Base-by-base conservation (phyloP, 805 yeast genomes). In the Wickerhamomyces alni region DNA sequence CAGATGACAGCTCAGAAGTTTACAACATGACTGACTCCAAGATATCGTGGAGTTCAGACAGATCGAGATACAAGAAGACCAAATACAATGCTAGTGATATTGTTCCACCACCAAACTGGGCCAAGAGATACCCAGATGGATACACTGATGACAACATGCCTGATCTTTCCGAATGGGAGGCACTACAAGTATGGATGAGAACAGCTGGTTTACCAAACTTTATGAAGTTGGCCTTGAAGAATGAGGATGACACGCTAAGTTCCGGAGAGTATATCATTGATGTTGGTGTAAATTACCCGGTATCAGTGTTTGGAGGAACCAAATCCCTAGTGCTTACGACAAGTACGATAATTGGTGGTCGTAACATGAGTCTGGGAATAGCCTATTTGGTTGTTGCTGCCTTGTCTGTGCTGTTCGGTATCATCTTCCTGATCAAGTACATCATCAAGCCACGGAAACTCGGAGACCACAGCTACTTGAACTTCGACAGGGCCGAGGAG, bases 61-160 rank as follows among this genome's bases (percentile, higher is more conserved):
- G 75, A 40, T 65, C 75, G 30, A 73, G 85, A 46, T 91, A 75
- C 66, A 78, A 82, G 65, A 78, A 74, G 55, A 83, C 98, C 2
- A 50, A 67, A 39, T 89, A 93, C 58, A 68, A 71, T 31, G 68
- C 80, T 8, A 56, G 68, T 22, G 80, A 87, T 12, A 81, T 91
- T 33, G 93, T 81, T 3, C 99, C 99, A 11, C 99, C 99, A 6
- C 95, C 93, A 38, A 87, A 84, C 64, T 91, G 99, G 99, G 68
- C 64, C 30, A 71, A 75, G 46, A 66, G 55, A 64, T 91, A 62
- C 59, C 98, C 98, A 2, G 64, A 88, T 43, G 98, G 98, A 0
- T 91, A 93, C 64, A 87, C 83, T n/a, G 80, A 74, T 26, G 76
- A 75, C 6, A 87, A 87, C 59, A 51, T 91, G 44, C 95, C 95